Evolutionary conservation across 2,329 filamentous ascomycete genomes (phyloP), one percentile per base, ranked within the genome.

Genomic region (Epicoccum sorghinum): DNA sequence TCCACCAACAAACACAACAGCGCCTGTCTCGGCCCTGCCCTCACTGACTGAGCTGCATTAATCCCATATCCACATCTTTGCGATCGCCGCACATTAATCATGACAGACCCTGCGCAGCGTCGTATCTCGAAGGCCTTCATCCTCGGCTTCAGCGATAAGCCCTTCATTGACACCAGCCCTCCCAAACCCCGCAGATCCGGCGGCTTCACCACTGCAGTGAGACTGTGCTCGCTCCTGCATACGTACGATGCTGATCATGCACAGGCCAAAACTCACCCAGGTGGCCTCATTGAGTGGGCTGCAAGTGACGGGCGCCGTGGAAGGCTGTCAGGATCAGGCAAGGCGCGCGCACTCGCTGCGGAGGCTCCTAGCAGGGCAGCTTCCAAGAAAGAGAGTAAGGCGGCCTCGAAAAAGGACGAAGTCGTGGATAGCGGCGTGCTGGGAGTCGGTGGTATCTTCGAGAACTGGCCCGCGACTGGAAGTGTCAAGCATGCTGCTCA

Each of bases 291-390:
- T 8, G 71, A 72, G 47, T 73, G 68, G 68, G 50, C 60, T 24
- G 71, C 71, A 13, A 72, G 69, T 37, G 70, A 73, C 44, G 71
- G 71, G 14, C 69, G 71, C 27, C 68, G 65, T 40, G 68, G 69
- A 40, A 59, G 33, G 8, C 55, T 71, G 25, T 67, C 57, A 0
- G 59, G 62, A 2, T 51, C 45, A 2, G 55, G 61, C 33, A 62
- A 60, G 33, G 48, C 47, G 14, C 63, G 60, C 23, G 54, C 65
- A 13, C 59, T 57, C 24, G 58, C 65, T 18, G 57, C 49, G 0
- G 59, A 61, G 29, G 47, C 59, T 3, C 53, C 64, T 3, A 42
- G 3, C 7, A 27, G 12, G 24, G 13, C 24, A 24, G n/a, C 7
- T 27, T 41, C 14, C 12, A 18, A 10, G 23, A 41, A n/a, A 7